Percentiles rank a stretch among this genome's conserved stretches.
phyloP scores from a whole-genome alignment of 2,329 filamentous ascomycete species.

The Gliomastix tumulicola region DNA sequence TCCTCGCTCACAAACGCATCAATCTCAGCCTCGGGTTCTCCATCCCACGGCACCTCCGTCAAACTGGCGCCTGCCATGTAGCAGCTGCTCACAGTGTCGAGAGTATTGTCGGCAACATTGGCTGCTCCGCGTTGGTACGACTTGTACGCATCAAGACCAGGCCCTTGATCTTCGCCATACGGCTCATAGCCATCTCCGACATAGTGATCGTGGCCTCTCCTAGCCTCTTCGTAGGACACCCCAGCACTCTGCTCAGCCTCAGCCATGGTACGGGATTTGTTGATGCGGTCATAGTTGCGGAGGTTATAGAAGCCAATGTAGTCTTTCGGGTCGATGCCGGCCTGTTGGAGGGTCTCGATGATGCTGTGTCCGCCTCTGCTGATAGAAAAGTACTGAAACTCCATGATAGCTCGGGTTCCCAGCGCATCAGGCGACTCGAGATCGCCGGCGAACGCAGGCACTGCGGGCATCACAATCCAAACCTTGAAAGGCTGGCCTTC shows the following conservation, averaged over 20 bases:
- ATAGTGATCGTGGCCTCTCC: slow-evolving; percentile 55
- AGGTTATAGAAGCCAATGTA: slow-evolving; percentile 86
- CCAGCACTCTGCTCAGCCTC: slow-evolving; percentile 55
- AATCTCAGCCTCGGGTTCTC: slow-evolving; percentile 47
- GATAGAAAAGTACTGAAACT: slow-evolving; percentile 78
- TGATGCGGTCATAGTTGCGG: slow-evolving; percentile 78
- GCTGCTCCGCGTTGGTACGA: slow-evolving; percentile 67
- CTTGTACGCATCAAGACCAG: slow-evolving; percentile 42
- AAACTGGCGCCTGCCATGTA: slow-evolving; percentile 81
- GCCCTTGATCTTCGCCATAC: slow-evolving; percentile 22
- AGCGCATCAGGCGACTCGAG: slow-evolving; percentile 65
- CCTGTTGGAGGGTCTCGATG: slow-evolving; percentile 61
- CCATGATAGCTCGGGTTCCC: slow-evolving; percentile 79
- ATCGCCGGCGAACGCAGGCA: slow-evolving; percentile 79
- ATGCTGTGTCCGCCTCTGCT: slow-evolving; percentile 72
- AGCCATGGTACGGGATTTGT: slow-evolving; percentile 55
- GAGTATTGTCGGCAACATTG: slow-evolving; percentile 46
- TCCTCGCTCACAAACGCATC: slow-evolving; percentile 57
- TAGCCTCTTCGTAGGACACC: slow-evolving; percentile 60
- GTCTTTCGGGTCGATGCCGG: slow-evolving; percentile 62
- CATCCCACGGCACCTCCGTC: slow-evolving; percentile 47
- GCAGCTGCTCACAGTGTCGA: slow-evolving; percentile 71
- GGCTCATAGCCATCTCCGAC: slow-evolving; percentile 38
- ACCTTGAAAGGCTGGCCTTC: slow-evolving; percentile 64
- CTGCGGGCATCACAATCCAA: slow-evolving; percentile 70